Evolutionary conservation across 2,329 filamentous ascomycete species (phyloP), one percentile per base, ranked within the genome.

Genomic region (Fusarium verrucosum): DNA sequence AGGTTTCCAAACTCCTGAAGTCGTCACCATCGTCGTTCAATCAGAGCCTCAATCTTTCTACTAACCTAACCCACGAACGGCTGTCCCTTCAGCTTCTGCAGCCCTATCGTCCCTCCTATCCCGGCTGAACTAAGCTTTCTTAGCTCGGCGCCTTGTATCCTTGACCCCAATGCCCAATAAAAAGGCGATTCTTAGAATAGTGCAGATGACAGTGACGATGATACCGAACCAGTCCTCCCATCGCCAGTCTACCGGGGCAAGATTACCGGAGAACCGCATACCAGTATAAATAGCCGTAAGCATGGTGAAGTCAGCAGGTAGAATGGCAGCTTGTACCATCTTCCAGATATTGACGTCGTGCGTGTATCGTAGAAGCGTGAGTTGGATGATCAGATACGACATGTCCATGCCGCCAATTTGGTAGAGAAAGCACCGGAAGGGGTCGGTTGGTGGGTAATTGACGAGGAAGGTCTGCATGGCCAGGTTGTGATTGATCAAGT

Each of bases 341-440:
- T 61, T 71, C 66, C 66, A 70, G 8, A 70, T 44, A 10, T 53
- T 59, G 10, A 67, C 28, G 7, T 71, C 66, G n/a, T 70, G 47
- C 2, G 66, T 70, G 26, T 70, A 71, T 1, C 66, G 58, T 0
- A 70, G 41, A 2, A 71, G 45, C 1, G 53, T 20, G 4, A 61
- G 32, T 10, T 50, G 20, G 1, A 70, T 38, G 5, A 46, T 22
- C 1, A 70, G 35, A 10, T 51, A 70, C 0, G 68, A 69, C 5
- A 45, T 53, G 33, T 58, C 65, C 67, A 71, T 62, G 17, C 69
- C 69, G 14, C 58, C 69, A n/a, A 71, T 68, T 33, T 69, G 66
- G n/a, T 68, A 71, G 13, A 71, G 22, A 11, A 70, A 70, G 3
- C 54, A 53, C 5, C 47, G 52, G n/a, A 69, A 47, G 14, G 52